Conservation (phyloP, 1,284 basidiomycete genomes). For the Golubevia sp. region DNA sequence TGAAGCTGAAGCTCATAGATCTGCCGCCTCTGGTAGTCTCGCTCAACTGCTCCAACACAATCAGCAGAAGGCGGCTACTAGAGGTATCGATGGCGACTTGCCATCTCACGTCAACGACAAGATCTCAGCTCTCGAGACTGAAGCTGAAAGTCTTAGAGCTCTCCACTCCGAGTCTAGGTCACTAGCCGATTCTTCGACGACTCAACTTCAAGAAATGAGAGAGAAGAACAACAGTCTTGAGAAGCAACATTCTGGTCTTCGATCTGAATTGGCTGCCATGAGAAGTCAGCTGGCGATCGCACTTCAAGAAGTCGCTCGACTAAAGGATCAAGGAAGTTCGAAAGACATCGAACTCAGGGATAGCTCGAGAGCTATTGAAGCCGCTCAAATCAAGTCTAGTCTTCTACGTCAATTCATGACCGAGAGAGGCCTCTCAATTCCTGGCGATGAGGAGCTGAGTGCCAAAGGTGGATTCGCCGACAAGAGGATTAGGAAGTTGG, state of each 20-base stretch:
- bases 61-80: conserved; percentile 19
- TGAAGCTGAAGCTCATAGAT: conserved; percentile 50
- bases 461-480: conserved; percentile 41
- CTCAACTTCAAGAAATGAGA: conserved; percentile 72
- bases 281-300: conserved; percentile 76
- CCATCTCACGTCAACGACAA: conserved; percentile 38
- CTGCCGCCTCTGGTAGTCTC: conserved; percentile 42
- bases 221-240: conserved; percentile 72
- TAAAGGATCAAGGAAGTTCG: conserved; percentile 64
- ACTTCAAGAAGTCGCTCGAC: conserved; percentile 73
- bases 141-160: conserved; percentile 45
- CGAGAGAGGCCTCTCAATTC: conserved; percentile 68
- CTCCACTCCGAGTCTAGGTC: conserved; percentile 44
- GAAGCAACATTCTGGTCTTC: conserved; percentile 72
- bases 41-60: conserved; percentile 44
- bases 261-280: conserved; percentile 77
- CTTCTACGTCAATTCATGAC: conserved; percentile 84
- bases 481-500: conserved; percentile 43
- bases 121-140: conserved; percentile 49
- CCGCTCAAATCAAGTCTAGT: conserved; percentile 75
- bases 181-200: conserved; percentile 59
- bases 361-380: conserved; percentile 72
- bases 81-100: conserved; percentile 21
- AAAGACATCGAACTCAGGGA: conserved; percentile 73
- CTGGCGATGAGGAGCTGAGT: conserved; percentile 52